These are phyloP conservation scores for Geoglossum glabrum DNA, from an alignment of 495 filamentous ascomycete species.

Conservation along the genomic window DNA sequence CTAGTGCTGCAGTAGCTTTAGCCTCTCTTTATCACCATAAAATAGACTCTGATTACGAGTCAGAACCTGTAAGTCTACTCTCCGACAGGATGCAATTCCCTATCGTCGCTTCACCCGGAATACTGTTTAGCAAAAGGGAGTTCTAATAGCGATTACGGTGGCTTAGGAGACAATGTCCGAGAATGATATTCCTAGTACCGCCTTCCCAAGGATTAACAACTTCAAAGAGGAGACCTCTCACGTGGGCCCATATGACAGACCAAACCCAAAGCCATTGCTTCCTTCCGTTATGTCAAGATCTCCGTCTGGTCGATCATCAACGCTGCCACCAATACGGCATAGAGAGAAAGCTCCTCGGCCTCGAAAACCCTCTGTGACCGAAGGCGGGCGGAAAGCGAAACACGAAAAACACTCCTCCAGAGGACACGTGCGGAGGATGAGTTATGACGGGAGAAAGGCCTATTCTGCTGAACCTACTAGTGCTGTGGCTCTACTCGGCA, in stretches of 20 bases:
- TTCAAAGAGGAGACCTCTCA: slow-evolving; percentile 48
- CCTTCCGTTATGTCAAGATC: slow-evolving; percentile 65
- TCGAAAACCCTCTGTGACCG: slow-evolving; percentile 67
- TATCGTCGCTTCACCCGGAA: slow-evolving; percentile 1
- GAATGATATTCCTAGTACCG: slow-evolving; percentile 37
- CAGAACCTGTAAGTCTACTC: slow-evolving; percentile 49
- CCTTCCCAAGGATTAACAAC: slow-evolving; percentile 51
- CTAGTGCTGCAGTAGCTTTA: slow-evolving; percentile 66
- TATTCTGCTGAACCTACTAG: slow-evolving; percentile 61
- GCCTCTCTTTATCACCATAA: slow-evolving; percentile 75
- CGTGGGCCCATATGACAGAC: slow-evolving; percentile 32
- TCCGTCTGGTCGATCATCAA: slow-evolving; percentile 70
- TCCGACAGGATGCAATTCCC: background rate
- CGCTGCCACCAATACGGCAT: slow-evolving; percentile 61
- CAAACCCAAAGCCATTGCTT: slow-evolving; percentile 47
- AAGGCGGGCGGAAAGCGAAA: slow-evolving; percentile 47
- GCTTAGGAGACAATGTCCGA: slow-evolving; percentile 41
- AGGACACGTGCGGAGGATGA: slow-evolving; percentile 40
- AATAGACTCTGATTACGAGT: slow-evolving; percentile 63
- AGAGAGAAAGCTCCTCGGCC: slow-evolving; percentile 42
- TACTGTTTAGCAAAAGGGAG: no score
- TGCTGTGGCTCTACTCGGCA: slow-evolving; percentile 52
- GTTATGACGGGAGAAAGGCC: slow-evolving; percentile 58
- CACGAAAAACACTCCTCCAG: slow-evolving; percentile 55
- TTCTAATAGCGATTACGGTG: no score